A percentile compares a stretch with the other conserved stretches of the same genome.
These are phyloP conservation scores for Hymenoscyphus linearis DNA, from an alignment of 2,329 filamentous ascomycete species.

Conservation along the genomic window DNA sequence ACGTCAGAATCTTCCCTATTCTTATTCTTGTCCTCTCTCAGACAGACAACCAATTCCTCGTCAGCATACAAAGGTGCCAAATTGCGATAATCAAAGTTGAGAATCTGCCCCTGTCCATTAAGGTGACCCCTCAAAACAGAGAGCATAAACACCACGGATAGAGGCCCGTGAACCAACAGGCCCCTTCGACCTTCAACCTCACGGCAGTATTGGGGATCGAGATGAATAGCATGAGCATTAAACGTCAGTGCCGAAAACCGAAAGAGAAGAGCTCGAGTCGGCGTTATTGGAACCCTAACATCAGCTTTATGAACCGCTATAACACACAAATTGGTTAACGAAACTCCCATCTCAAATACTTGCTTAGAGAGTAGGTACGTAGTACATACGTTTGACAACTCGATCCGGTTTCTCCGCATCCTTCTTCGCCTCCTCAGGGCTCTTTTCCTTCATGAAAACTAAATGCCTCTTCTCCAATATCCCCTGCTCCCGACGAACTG, in stretches of 20 bases:
- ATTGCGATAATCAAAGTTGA: slow-evolving; percentile 71
- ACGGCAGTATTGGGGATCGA: slow-evolving; percentile 66
- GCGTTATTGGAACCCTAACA: slow-evolving; percentile 55
- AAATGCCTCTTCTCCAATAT: slow-evolving; percentile 53
- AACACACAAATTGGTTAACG: background rate
- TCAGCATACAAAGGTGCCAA: slow-evolving; percentile 73
- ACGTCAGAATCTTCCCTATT: slow-evolving; percentile 28
- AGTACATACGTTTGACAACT: slow-evolving; percentile 24
- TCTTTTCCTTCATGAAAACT: slow-evolving; percentile 53
- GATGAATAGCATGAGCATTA: slow-evolving; percentile 89
- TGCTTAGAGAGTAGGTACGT: background rate
- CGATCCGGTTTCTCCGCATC: slow-evolving; percentile 16
- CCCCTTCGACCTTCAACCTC: slow-evolving; percentile 68
- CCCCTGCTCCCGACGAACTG: background rate
- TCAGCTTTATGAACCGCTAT: slow-evolving; percentile 35
- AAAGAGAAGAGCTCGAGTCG: slow-evolving; percentile 71
- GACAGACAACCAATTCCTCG: slow-evolving; percentile 66
- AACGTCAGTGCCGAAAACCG: slow-evolving; percentile 86
- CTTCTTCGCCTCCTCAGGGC: slow-evolving; percentile 11
- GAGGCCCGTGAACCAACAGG: slow-evolving; percentile 80
- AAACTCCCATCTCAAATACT: slow-evolving; percentile 3
- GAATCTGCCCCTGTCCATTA: slow-evolving; percentile 38
- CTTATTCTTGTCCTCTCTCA: slow-evolving; percentile 39
- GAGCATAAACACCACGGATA: slow-evolving; percentile 73
- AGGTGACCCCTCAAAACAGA: slow-evolving; percentile 53